Conservation (phyloP, 495 filamentous ascomycete species). For the Talaromyces proteolyticus region DNA sequence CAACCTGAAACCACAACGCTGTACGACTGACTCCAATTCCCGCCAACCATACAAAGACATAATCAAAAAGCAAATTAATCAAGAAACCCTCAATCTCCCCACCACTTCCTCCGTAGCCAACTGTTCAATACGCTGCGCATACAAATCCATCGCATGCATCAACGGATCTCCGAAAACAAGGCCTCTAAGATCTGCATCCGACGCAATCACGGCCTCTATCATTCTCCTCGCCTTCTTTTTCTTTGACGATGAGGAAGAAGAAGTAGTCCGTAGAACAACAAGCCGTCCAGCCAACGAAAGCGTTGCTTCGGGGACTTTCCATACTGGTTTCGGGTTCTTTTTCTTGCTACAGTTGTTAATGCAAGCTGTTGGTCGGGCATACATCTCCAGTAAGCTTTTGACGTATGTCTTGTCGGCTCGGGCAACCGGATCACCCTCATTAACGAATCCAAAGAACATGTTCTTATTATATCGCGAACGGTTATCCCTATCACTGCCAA, state of each 20-base stretch:
- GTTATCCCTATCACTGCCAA: too few relatives aligned
- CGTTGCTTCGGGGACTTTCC: slow-evolving; percentile 55
- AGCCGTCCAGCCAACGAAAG: slow-evolving; percentile 63
- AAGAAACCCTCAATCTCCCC: slow-evolving; percentile 17
- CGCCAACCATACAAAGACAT: too few relatives aligned
- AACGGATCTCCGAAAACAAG: slow-evolving; percentile 76
- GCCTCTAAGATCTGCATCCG: slow-evolving; percentile 56
- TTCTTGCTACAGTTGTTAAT: not conserved
- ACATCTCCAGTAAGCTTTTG: slow-evolving; percentile 62
- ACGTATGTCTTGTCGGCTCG: slow-evolving; percentile 72
- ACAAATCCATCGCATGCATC: slow-evolving; percentile 73
- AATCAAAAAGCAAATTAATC: too few relatives aligned
- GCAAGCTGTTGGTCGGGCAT: slow-evolving; percentile 49
- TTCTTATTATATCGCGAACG: slow-evolving; percentile 50
- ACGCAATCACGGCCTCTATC: slow-evolving; percentile 55
- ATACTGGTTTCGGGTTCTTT: slow-evolving; percentile 28
- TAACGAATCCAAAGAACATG: slow-evolving; percentile 70
- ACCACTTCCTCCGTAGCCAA: slow-evolving; percentile 64
- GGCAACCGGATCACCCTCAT: slow-evolving; percentile 78
- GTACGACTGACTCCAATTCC: too few relatives aligned
- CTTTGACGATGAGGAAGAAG: not conserved
- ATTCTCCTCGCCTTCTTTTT: slow-evolving; percentile 8
- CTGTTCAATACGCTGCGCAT: slow-evolving; percentile 59
- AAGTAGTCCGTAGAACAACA: slow-evolving; percentile 47
- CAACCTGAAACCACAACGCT: too few relatives aligned